Percentiles rank a stretch among this genome's conserved stretches.
phyloP scores from a whole-genome alignment of 2,329 filamentous ascomycete species.

The Mariannaea sp. region DNA sequence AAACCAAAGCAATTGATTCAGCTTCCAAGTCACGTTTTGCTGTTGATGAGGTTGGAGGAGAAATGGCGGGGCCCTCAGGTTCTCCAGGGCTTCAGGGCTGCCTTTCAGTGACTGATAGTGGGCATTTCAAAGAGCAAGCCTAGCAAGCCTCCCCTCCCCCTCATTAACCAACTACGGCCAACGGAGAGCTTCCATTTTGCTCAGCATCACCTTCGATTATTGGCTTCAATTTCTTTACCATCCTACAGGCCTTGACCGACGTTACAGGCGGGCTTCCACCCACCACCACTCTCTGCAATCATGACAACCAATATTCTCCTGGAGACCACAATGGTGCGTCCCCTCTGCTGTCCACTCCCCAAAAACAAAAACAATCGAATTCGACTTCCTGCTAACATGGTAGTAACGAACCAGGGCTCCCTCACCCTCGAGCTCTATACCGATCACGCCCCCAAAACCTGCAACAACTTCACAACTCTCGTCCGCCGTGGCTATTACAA shows the following conservation, averaged over 20 bases:
- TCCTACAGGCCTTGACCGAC: not conserved
- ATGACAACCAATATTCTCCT: conserved; percentile 82
- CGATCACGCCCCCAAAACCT: conserved; percentile 84
- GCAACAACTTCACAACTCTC: conserved; percentile 85
- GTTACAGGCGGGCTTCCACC: not conserved
- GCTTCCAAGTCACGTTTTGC: no score
- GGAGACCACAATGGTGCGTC: conserved; percentile 80
- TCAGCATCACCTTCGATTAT: no score
- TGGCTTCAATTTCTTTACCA: no score
- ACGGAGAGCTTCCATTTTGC: no score
- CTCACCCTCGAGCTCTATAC: conserved; percentile 91
- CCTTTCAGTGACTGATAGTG: no score
- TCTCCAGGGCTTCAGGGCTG: no score
- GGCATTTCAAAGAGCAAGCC: not conserved
- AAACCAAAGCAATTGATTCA: no score
- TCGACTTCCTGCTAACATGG: conserved; percentile 2
- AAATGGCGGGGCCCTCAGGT: no score
- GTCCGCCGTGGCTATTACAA: conserved; percentile 87
- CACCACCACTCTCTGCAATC: conserved; percentile 22
- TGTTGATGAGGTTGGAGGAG: no score
- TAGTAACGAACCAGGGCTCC: no score
- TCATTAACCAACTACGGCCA: no score
- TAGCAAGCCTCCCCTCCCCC: conserved; percentile 12
- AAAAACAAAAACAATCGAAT: not conserved
- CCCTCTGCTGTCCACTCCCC: no score